Evolutionary conservation across 2,329 filamentous ascomycete genomes (phyloP), one percentile per base, ranked within the genome.

Genomic region (Penicillium sp.): DNA sequence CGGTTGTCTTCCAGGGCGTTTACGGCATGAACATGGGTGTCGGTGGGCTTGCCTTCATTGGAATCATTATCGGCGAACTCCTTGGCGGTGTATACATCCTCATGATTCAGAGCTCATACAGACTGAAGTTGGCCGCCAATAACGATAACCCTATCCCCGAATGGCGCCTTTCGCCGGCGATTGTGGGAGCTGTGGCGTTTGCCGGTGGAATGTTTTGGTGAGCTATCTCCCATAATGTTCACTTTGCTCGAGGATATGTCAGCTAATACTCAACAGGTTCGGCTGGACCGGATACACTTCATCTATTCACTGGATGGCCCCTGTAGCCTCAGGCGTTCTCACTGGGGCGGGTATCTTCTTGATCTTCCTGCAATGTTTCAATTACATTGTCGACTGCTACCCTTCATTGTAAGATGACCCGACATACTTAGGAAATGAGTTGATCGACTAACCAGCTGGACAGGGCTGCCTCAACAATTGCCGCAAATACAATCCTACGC

Each of bases 41-140:
- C n/a, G 80, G 83, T 2, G 89, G 89, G 1, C 77, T 95, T 3
- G 83, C 88, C 3, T 95, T 89, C 69, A 87, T 95, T 60, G 90
- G 89, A 45, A 87, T 95, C 81, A 81, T 93, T 45, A 58, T 77
- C 10, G 89, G 89, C 34, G 81, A 89, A 65, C 54, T 92, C 7
- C 68, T 88, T 41, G 86, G 86, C 0, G 87, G 87, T 42, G 56
- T 76, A 3, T 75, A 78, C 35, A 83, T 92, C 54, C 73, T 87
- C 43, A 63, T 81, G 11, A 80, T 80, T 56, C 86, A 89, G 65
- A 82, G 19, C 75, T 57, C 76, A 66, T 92, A 92, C 68, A 79
- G 81, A 61, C 78, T 79, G 59, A 88, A 87, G 70, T 76, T 89
- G 14, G 75, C 74, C 2, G 83, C 81, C 49, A 89, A 89, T 70